phyloP scores from a whole-genome alignment of 2,329 filamentous ascomycete species.

The Pseudophaeomoniella oleicola region DNA sequence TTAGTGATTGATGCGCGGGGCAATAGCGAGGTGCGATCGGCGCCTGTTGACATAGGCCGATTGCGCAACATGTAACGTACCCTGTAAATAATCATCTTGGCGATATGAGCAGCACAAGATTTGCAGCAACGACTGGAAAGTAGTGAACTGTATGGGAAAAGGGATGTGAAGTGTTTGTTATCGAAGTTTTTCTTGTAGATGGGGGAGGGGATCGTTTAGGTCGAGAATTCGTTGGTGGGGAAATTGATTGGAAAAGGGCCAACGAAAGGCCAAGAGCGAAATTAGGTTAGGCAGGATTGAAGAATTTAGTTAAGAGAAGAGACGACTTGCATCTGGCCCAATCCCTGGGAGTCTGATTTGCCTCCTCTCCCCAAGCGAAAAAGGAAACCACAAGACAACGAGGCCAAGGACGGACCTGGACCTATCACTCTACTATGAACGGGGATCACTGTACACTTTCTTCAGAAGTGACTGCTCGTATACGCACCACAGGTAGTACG shows the following conservation, averaged over 20 bases:
- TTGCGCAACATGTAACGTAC: slow-evolving; percentile 29
- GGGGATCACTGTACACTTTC: no score
- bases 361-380: no score
- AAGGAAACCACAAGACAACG: no score
- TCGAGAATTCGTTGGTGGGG: background rate
- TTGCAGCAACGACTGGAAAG: slow-evolving; percentile 9
- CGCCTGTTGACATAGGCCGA: background rate
- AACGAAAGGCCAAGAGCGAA: background rate
- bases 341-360: no score
- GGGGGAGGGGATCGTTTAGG: slow-evolving; percentile 9
- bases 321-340: no score
- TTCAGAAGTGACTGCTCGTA: no score
- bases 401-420: no score
- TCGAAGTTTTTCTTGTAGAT: slow-evolving; percentile 9
- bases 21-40: background rate
- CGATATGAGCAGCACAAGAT: slow-evolving; percentile 15
- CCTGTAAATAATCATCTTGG: slow-evolving; percentile 62
- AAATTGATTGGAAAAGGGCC: no score
- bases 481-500: no score
- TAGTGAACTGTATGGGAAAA: background rate
- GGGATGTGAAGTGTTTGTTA: background rate
- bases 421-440: no score
- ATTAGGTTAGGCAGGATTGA: background rate
- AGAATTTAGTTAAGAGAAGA: background rate
- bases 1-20: background rate